Base-by-base conservation (phyloP, 106 monocot genomes). In the Acorus calamus region DNA sequence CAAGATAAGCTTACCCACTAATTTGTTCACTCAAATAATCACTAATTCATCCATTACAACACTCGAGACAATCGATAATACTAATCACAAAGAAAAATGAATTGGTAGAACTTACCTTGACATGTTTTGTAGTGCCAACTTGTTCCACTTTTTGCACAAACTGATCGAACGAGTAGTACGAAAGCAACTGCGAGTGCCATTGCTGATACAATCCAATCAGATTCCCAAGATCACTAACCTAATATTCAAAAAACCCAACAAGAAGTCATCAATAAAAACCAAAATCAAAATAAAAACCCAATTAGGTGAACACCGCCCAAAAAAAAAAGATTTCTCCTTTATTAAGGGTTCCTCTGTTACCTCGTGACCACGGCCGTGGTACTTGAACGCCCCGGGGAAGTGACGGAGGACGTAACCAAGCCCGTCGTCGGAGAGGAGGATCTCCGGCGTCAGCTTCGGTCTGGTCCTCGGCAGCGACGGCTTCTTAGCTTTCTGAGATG, bases 111-210 rank as follows among this genome's bases (percentile, higher is more conserved):
- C 28, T 28, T 28, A 28, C 28, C 28, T 28, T 82, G 69, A 96
- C 90, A 48, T 87, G 82, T 58, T 69, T 80, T 2, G 73, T 77
- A 46, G 82, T 71, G 48, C 90, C 90, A 42, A 90, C 74, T 74
- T 80, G 63, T 58, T 96, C 94, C 4, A 86, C 81, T 69, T 94
- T 94, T 3, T 71, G 70, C 7, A 94, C 70, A 63, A 94, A 94
- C 63, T 94, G 93, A 73, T 83, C 75, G 44, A 94, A 94, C 4
- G 93, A 89, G 71, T 81, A 94, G 73, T 94, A 94, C 11, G 93
- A 86, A 49, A 94, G 73, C 55, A 94, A 59, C 45, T 50, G 89
- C 42, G 86, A 83, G 71, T 94, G 89, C 93, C 93, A 93, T 52
- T 93, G 72, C 2, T 76, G 70, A 66, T 93, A 93, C 54, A 89